phyloP scores from a whole-genome alignment of 306 rosid genomes.

The Adenanthera pavonina region DNA sequence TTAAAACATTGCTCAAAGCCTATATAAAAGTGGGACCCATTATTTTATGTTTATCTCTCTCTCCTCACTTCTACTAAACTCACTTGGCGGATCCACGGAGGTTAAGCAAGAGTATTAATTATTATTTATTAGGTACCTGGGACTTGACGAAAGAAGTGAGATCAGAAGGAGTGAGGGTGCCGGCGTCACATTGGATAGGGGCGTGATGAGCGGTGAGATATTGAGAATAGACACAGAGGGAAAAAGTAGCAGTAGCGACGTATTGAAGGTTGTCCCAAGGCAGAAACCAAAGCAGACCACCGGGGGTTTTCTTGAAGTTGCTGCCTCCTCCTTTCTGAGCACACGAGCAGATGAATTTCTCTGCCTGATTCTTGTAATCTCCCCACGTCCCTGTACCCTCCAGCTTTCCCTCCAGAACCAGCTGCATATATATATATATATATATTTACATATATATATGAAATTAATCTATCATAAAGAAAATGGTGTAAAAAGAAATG shows the following conservation, averaged over 20 bases:
- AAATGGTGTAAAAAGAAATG: no score
- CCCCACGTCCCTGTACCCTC: constrained; percentile 42
- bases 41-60: no score
- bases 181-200: constrained; percentile 39
- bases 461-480: no score
- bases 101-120: not conserved
- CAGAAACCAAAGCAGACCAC: constrained; percentile 59
- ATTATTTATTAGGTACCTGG: no score
- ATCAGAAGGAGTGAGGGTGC: constrained; percentile 43
- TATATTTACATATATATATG: no score
- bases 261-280: constrained; percentile 63
- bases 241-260: constrained; percentile 56
- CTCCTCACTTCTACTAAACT: no score
- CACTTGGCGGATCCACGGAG: no score
- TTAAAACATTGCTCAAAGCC: no score
- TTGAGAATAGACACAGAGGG: constrained; percentile 47
- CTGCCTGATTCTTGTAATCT: constrained; percentile 56
- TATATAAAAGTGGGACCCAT: no score
- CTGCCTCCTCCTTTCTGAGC: constrained; percentile 45
- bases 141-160: constrained; percentile 45
- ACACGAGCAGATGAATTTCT: constrained; percentile 59
- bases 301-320: constrained; percentile 50
- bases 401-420: constrained; percentile 58
- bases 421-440: constrained; percentile 35
- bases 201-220: constrained; percentile 43